Evolutionary conservation across 2,329 filamentous ascomycete genomes (phyloP).

Genomic region (Paraphaeosphaeria sporulosa): DNA sequence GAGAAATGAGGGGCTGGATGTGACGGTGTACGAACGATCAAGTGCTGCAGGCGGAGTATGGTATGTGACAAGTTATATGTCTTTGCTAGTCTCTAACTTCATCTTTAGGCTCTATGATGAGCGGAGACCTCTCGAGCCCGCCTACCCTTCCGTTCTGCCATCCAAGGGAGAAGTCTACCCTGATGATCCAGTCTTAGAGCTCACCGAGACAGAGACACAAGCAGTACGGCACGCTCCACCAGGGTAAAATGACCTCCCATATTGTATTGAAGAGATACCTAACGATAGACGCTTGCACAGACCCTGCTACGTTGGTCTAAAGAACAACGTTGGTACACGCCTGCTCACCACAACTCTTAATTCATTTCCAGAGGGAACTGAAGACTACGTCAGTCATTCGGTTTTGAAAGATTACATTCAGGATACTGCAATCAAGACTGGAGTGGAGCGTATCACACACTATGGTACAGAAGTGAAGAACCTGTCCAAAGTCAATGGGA

Average conservation of each 20-base stretch:
- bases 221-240: constrained; percentile 57
- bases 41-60: constrained; percentile 63
- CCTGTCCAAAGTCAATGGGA: constrained; percentile 54
- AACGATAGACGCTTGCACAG: constrained; percentile 36
- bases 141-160: constrained; percentile 50
- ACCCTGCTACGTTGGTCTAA: constrained; percentile 61
- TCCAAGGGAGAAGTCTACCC: constrained; percentile 29
- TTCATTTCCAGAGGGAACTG: constrained; percentile 66
- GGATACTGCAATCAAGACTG: constrained; percentile 60
- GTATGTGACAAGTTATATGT: constrained; percentile 43
- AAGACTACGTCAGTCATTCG: constrained; percentile 65
- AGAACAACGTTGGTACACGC: constrained; percentile 62
- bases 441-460: constrained; percentile 58
- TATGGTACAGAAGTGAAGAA: constrained; percentile 68
- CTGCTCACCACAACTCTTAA: constrained; percentile 59
- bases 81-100: background rate
- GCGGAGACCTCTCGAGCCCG: constrained; percentile 56
- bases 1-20: constrained; percentile 49
- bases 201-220: constrained; percentile 20
- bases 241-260: constrained; percentile 46
- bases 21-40: constrained; percentile 63
- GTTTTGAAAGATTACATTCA: constrained; percentile 68
- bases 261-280: background rate
- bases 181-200: constrained; percentile 17
- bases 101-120: constrained; percentile 58